phyloP scores from a whole-genome alignment of 2,329 filamentous ascomycete species.

The Neurospora crassa region DNA sequence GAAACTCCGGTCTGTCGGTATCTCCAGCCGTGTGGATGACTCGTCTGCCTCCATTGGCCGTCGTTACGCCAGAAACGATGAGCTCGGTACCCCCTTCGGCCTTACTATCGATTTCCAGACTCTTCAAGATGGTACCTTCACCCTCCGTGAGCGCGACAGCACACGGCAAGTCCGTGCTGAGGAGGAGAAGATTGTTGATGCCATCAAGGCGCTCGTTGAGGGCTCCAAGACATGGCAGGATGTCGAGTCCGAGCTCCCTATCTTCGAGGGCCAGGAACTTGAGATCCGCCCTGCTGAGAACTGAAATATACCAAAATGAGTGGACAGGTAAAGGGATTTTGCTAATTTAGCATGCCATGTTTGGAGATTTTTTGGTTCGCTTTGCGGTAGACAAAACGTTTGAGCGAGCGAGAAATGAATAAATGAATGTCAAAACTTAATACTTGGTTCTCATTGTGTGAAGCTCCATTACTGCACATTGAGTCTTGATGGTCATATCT shows the following conservation, averaged over 20 bases:
- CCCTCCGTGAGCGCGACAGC: constrained; percentile 80
- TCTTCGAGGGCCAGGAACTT: constrained; percentile 68
- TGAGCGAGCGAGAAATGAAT: background rate
- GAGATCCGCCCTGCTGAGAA: constrained; percentile 9
- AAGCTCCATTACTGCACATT: background rate
- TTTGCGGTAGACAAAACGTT: background rate
- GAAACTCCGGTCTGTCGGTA: constrained; percentile 63
- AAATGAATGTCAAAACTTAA: background rate
- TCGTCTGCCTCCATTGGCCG: constrained; percentile 89
- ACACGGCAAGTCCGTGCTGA: constrained; percentile 83
- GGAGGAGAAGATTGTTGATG: constrained; percentile 68
- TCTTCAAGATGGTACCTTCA: constrained; percentile 76
- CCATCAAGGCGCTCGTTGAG: constrained; percentile 47
- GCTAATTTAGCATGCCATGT: background rate
- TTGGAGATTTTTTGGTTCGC: background rate
- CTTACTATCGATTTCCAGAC: constrained; percentile 96
- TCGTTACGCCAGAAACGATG: constrained; percentile 89
- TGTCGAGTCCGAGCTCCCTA: constrained; percentile 67
- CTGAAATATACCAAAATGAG: background rate
- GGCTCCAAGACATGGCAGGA: constrained; percentile 54
- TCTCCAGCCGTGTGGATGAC: constrained; percentile 82
- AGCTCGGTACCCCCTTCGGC: constrained; percentile 87
- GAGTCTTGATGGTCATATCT: background rate
- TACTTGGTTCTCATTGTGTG: background rate
- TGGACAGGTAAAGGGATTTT: background rate